phyloP scores from a whole-genome alignment of 202 grass and related monocot genomes.

The Saccharum hybrid region DNA sequence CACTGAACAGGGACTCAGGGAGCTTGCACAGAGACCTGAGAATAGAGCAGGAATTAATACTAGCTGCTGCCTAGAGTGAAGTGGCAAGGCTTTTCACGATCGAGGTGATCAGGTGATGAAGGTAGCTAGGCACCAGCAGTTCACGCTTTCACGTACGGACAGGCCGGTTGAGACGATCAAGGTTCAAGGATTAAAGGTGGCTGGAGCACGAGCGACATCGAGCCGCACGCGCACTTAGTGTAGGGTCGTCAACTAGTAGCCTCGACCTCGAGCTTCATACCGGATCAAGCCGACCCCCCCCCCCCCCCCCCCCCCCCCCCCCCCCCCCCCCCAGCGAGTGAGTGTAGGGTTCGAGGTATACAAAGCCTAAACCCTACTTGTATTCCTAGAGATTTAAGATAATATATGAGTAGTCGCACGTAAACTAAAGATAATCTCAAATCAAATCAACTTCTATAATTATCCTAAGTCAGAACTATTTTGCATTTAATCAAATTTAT shows the following conservation, averaged over 20 bases:
- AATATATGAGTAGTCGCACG: too few species aligned
- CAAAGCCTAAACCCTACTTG: neutral
- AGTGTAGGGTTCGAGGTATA: neutral
- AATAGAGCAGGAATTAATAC: neutral
- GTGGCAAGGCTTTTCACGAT: neutral
- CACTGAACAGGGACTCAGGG: too few species aligned
- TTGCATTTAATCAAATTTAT: too few species aligned
- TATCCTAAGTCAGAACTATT: too few species aligned
- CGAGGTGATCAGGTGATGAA: neutral
- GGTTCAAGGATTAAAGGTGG: neutral
- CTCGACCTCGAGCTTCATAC: neutral
- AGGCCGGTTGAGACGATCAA: neutral
- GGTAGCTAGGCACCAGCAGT: neutral
- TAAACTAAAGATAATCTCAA: too few species aligned
- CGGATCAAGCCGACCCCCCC: too few species aligned
- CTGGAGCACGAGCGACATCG: constrained; percentile 38
- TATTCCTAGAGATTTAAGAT: too few species aligned
- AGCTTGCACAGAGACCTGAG: neutral
- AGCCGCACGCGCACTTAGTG: constrained; percentile 37
- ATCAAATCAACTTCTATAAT: too few species aligned
- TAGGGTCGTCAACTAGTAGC: neutral
- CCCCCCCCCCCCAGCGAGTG: too few species aligned
- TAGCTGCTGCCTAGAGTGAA: neutral
- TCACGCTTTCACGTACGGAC: neutral
- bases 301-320: too few species aligned